Evolutionary conservation across 768 basidiomycete species (phyloP).

Genomic region (Lactarius indigo): DNA sequence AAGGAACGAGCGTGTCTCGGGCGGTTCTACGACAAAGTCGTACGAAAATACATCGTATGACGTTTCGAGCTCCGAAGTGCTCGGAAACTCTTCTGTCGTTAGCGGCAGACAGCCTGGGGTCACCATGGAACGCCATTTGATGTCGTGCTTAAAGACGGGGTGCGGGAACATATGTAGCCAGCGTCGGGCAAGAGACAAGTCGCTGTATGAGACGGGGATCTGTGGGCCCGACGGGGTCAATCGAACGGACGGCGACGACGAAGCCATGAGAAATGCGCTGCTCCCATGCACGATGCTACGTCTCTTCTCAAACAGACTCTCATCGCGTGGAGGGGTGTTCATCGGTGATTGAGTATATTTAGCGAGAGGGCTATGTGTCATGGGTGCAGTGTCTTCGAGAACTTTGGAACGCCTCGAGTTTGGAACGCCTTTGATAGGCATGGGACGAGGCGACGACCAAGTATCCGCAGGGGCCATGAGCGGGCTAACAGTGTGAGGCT

Average conservation of each 20-base stretch:
- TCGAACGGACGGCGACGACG: constrained; percentile 46
- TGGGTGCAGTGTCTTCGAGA: constrained; percentile 52
- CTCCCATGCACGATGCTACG: constrained; percentile 46
- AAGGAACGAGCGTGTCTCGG: constrained; percentile 84
- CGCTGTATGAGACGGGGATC: constrained; percentile 53
- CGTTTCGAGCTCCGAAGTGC: constrained; percentile 65
- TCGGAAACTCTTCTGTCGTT: constrained; percentile 86
- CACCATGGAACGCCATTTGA: constrained; percentile 88
- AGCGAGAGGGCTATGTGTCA: constrained; percentile 45
- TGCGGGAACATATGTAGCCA: constrained; percentile 88
- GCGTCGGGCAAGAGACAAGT: constrained; percentile 73
- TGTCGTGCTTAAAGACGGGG: constrained; percentile 71
- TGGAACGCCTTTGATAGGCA: constrained; percentile 35
- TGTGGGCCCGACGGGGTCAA: constrained; percentile 69
- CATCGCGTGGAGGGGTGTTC: constrained; percentile 68
- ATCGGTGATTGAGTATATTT: constrained; percentile 54
- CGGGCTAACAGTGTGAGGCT: constrained; percentile 4
- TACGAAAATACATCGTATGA: constrained; percentile 83
- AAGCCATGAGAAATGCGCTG: constrained; percentile 33
- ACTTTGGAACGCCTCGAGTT: constrained; percentile 40
- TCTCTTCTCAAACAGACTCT: constrained; percentile 48
- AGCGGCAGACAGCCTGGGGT: constrained; percentile 87
- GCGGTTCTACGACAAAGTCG: constrained; percentile 80
- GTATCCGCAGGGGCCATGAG: neutral
- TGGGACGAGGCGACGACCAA: constrained; percentile 40